Percentiles rank a stretch among this genome's conserved stretches.
Evolutionary conservation across 139 green algal species (phyloP).

Genomic region (Chlamydomonas sphaeroides): DNA sequence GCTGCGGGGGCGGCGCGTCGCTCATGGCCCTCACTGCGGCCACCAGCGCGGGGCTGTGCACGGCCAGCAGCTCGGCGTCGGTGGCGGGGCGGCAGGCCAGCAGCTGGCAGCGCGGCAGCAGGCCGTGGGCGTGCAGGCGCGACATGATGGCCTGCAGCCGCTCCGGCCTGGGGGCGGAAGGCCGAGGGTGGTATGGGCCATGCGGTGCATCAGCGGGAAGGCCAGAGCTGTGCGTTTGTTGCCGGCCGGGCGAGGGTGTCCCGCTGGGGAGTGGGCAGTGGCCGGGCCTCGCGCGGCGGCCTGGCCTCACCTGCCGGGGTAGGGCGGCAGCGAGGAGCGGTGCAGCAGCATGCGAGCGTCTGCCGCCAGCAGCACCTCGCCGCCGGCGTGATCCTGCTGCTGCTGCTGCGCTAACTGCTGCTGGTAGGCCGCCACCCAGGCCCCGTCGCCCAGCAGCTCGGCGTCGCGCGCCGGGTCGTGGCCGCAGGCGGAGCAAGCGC

Average conservation of each 20-base stretch:
- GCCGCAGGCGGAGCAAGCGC: neutral
- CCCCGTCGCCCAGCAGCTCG: slow-evolving; percentile 17
- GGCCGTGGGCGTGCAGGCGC: slow-evolving; percentile 57
- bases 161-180: slow-evolving; percentile 60
- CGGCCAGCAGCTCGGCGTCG: slow-evolving; percentile 61
- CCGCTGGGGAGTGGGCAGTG: too few species aligned
- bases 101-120: slow-evolving; percentile 43
- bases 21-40: slow-evolving; percentile 21
- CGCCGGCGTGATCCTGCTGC: neutral
- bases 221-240: too few species aligned
- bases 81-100: slow-evolving; percentile 61
- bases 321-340: slow-evolving; percentile 50
- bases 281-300: too few species aligned
- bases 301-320: slow-evolving; percentile 62
- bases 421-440: slow-evolving; percentile 17
- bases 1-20: too few species aligned
- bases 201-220: neutral
- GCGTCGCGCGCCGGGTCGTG: slow-evolving; percentile 1
- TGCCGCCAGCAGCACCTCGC: slow-evolving; percentile 41
- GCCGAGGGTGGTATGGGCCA: neutral
- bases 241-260: too few species aligned
- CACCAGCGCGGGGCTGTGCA: slow-evolving; percentile 69
- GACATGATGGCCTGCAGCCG: slow-evolving; percentile 74
- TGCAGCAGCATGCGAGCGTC: slow-evolving; percentile 61
- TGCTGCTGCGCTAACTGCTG: slow-evolving; percentile 9